These are phyloP conservation scores for Pestalotiopsis sp. DNA, from an alignment of 2,329 filamentous ascomycete species.

Conservation along the genomic window DNA sequence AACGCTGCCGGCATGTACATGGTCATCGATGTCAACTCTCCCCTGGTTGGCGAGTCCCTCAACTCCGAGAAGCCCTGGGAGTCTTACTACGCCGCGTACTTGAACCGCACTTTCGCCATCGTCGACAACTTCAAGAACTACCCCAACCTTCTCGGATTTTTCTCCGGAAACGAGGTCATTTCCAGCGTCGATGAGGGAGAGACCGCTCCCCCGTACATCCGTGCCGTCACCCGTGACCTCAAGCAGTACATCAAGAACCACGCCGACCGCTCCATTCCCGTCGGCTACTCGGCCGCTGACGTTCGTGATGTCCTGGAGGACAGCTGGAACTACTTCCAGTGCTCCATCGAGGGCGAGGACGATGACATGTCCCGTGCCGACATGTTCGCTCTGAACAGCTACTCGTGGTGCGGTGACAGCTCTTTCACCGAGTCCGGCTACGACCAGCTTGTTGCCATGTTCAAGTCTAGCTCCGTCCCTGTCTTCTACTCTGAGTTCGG, in stretches of 20 bases:
- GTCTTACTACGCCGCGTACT: conserved; percentile 61
- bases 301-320: conserved; percentile 74
- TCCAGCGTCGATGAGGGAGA: conserved; percentile 63
- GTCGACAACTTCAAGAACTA: conserved; percentile 70
- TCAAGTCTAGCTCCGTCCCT: conserved; percentile 67
- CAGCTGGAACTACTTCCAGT: conserved; percentile 76
- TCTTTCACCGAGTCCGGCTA: conserved; percentile 66
- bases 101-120: conserved; percentile 68
- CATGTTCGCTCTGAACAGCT: conserved; percentile 78
- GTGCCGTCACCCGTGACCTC: conserved; percentile 77
- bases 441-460: conserved; percentile 64
- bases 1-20: conserved; percentile 71
- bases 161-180: conserved; percentile 36
- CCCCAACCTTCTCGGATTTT: conserved; percentile 67
- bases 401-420: conserved; percentile 71
- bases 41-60: conserved; percentile 59
- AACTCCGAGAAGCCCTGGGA: conserved; percentile 58
- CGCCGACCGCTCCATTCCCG: conserved; percentile 68
- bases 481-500: conserved; percentile 84
- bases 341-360: conserved; percentile 56
- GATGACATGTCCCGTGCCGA: conserved; percentile 68
- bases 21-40: conserved; percentile 70
- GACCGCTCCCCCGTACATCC: conserved; percentile 69
- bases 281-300: conserved; percentile 81
- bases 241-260: conserved; percentile 80